phyloP scores from a whole-genome alignment of 2,329 filamentous ascomycete genomes.

The Aspergillus sclerotialis region DNA sequence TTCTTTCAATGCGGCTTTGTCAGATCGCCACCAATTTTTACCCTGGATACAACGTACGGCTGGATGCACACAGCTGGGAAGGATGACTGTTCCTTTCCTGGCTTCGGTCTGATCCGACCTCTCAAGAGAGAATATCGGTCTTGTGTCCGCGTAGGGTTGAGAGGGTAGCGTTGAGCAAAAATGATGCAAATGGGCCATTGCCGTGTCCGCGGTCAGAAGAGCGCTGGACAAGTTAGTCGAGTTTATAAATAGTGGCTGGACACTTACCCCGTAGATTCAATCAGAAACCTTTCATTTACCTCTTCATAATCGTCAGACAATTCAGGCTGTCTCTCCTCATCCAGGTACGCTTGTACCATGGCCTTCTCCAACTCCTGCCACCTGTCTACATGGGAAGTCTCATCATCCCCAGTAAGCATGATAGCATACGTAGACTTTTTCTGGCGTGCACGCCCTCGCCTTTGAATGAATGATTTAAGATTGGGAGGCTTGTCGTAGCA shows the following conservation, averaged over 20 bases:
- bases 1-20: constrained; percentile 69
- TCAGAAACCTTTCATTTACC: constrained; percentile 30
- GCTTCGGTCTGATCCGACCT: constrained; percentile 9
- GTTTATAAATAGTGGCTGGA: not conserved
- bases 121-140: constrained; percentile 56
- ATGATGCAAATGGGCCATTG: constrained; percentile 69
- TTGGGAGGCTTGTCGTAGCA: constrained; percentile 58
- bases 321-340: constrained; percentile 50
- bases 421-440: constrained; percentile 49
- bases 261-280: constrained; percentile 28
- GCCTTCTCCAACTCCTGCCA: constrained; percentile 64
- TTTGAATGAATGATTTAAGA: constrained; percentile 59
- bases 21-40: constrained; percentile 56
- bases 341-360: constrained; percentile 66
- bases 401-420: constrained; percentile 36
- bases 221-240: constrained; percentile 43
- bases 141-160: constrained; percentile 53
- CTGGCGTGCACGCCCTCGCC: constrained; percentile 56
- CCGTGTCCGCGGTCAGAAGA: constrained; percentile 64
- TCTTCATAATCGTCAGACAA: constrained; percentile 44
- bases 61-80: constrained; percentile 65
- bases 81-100: constrained; percentile 52
- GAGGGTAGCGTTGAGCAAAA: constrained; percentile 63
- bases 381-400: constrained; percentile 31
- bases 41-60: constrained; percentile 51